Percentiles rank a stretch among this genome's conserved stretches.
Evolutionary conservation across 306 rosid species (phyloP).

Genomic region (Oxytropis ochrocephala): DNA sequence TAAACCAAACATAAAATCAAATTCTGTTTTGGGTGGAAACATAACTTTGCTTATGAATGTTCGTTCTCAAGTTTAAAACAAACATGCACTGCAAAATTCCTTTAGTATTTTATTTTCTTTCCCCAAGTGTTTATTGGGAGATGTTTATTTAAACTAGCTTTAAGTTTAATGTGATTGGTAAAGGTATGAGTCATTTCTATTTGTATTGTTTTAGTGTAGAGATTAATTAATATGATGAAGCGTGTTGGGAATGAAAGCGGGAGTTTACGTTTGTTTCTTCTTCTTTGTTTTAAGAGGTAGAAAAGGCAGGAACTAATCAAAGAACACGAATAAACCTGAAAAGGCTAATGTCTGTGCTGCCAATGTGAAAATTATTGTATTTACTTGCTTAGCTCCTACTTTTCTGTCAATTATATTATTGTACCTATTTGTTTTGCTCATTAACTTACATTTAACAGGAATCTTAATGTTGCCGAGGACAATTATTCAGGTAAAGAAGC

Average conservation of each 20-base stretch:
- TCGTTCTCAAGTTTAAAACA: neutral
- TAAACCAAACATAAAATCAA: too few relatives aligned
- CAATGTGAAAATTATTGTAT: slow-evolving; percentile 3
- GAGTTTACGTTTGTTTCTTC: neutral
- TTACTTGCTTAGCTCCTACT: neutral
- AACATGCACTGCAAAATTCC: neutral
- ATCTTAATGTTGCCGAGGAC: slow-evolving; percentile 85
- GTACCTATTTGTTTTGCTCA: slow-evolving; percentile 11
- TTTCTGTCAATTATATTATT: slow-evolving; percentile 5
- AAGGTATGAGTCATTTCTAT: neutral
- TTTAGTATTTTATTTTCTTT: neutral
- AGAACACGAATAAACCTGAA: neutral
- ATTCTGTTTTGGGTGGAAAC: too few relatives aligned
- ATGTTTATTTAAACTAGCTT: neutral
- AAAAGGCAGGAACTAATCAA: neutral
- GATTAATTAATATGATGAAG: neutral
- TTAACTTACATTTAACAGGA: slow-evolving; percentile 46
- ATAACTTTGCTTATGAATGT: neutral
- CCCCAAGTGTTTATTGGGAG: neutral
- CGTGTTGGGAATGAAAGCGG: neutral
- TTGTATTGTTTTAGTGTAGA: neutral
- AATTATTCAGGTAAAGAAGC: slow-evolving; percentile 61
- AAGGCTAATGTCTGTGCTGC: neutral
- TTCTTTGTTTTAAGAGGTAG: neutral
- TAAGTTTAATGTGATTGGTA: neutral